Evolutionary conservation across 2,329 filamentous ascomycete genomes (phyloP), one percentile per base, ranked within the genome.

Genomic region (Alternaria sp.): DNA sequence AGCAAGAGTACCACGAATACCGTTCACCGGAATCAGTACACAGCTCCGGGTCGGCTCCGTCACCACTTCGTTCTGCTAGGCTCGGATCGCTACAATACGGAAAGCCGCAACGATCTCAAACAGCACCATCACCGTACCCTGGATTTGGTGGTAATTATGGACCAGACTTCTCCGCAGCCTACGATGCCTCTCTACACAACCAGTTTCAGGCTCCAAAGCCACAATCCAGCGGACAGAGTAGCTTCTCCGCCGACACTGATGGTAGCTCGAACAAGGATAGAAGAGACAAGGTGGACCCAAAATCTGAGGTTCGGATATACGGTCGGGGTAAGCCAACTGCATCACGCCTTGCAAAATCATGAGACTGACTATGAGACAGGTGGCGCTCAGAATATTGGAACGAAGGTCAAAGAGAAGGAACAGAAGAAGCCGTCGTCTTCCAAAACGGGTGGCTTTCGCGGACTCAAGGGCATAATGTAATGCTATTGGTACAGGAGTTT

Each of bases 381-480:
- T 63, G 82, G 82, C 44, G 82, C 81, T 37, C 85, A 85, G 68
- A 83, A 85, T 66, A 80, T 82, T 59, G 81, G 80, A 29, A 85
- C 84, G 71, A 83, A 85, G 63, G 78, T 80, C 60, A 84, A 83
- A 61, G 80, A 81, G 53, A 81, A 82, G 63, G 74, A 80, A 34
- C 58, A 65, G 65, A 75, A 77, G 54, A 77, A 83, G 54, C 79
- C 80, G 60, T 81, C 84, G 64, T 59, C 67, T 8, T 60, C 71
- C 17, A 78, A 76, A 58, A 74, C 73, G 5, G 76, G 77, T 11
- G 77, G 69, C 29, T 78, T 80, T 56, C 72, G 75, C 26, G 78
- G 78, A n/a, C 63, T 80, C 45, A 78, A 74, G 55, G 72, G 73
- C 21, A 76, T 77, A 55, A 76, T 77, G 71, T 77, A 26, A 59